These are phyloP conservation scores for Mucor sp. DNA, from an alignment of 371 early-diverging fungal species.

Conservation along the genomic window DNA sequence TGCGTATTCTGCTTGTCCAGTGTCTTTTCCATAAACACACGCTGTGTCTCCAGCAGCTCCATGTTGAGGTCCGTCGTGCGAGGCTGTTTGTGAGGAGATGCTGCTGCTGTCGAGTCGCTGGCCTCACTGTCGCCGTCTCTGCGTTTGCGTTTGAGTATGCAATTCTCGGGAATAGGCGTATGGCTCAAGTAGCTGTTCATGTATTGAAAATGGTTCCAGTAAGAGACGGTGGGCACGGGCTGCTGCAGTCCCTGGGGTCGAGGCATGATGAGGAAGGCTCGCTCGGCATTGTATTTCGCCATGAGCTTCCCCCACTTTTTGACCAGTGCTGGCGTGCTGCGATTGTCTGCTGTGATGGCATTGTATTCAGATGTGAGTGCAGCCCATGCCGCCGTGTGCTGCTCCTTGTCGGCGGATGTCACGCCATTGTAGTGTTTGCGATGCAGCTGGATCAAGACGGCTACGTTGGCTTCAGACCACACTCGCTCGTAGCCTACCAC, in stretches of 20 bases:
- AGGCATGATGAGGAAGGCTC: slow-evolving; percentile 1
- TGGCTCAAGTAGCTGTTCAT: slow-evolving; percentile 12
- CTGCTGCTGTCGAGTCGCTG: not conserved
- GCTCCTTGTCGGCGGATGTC: not conserved
- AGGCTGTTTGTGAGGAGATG: not conserved
- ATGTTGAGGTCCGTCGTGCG: not conserved
- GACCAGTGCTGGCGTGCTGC: not conserved
- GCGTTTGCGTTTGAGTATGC: not conserved
- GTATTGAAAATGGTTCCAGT: slow-evolving; percentile 18
- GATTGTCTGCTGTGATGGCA: slow-evolving; percentile 4
- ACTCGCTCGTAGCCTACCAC: not conserved
- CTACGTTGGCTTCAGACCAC: slow-evolving; percentile 17
- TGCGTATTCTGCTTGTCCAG: slow-evolving; percentile 1
- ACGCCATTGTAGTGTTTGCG: slow-evolving; percentile 3
- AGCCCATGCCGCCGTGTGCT: not conserved
- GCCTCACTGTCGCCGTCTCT: not conserved
- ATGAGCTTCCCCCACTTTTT: slow-evolving; percentile 4
- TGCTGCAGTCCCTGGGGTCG: not conserved
- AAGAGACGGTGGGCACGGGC: slow-evolving; percentile 1
- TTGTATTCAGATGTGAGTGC: slow-evolving; percentile 8
- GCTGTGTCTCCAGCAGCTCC: not conserved
- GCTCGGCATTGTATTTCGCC: slow-evolving; percentile 16
- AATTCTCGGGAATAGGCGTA: slow-evolving; percentile 8
- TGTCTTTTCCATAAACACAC: slow-evolving; percentile 8
- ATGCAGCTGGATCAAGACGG: slow-evolving; percentile 9